Base-by-base conservation (phyloP, 495 filamentous ascomycete genomes). In the Delitschia confertaspora region DNA sequence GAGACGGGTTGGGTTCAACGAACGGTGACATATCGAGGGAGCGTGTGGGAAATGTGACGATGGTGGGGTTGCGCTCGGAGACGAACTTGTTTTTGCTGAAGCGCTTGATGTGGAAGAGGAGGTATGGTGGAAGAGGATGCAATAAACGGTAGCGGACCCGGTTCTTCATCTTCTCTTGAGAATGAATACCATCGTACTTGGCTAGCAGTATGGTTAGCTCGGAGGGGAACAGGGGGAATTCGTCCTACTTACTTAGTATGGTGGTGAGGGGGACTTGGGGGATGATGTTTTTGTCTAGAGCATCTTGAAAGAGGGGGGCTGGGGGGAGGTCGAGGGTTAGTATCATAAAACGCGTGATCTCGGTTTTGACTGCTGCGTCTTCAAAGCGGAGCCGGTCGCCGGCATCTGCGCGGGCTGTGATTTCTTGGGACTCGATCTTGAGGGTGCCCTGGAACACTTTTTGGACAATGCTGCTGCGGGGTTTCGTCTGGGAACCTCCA, bases 11-110 rank as follows among this genome's bases (percentile, higher is more conserved):
- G 3, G 84, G 83, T 48, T 88, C 79, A 19, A 95, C 85, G 55
- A 89, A 99, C 0, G 86, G 87, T 3, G 77, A 73, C 69, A 95
- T 79, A 58, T 99, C 86, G 11, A 99, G 75, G 19, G 76, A 79
- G 43, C 81, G 73, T 3, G 80, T 76, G 42, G 85, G 82, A 65
- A 96, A 95, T 6, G 88, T 95, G 42, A 99, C 91, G 58, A 99
- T 99, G 0, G 93, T 96, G 3, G 88, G 91, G 63, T 96, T 99
- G 24, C 91, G 82, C 65, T 99, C 93, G 3, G 79, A 57, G 21
- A 96, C 85, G 61, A 96, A 96, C 50, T 94, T 89, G 69, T 99
- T 99, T 45, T 80, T 76, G 56, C 77, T 83, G 74, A 99, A 99
- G 29, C 91, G 84, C 64, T 96, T 96, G 70, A 99, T 80, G 65